A percentile compares a stretch with the other conserved stretches of the same genome.
Evolutionary conservation across 345 rosid species (phyloP).

Genomic region (Cardamine occulta): DNA sequence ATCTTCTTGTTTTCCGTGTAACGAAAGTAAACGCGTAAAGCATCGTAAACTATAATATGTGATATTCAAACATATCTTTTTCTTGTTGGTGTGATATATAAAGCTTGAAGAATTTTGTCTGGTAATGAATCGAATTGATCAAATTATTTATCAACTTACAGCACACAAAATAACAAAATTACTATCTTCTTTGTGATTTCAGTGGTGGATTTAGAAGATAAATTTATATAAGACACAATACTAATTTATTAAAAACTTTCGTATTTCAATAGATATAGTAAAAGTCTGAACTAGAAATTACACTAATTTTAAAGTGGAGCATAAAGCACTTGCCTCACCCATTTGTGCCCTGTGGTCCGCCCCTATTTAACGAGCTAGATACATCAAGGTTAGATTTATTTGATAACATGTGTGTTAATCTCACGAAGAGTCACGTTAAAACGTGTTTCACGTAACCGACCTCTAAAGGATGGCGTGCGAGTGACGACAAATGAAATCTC

Average conservation of each 20-base stretch:
- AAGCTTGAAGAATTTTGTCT: background rate
- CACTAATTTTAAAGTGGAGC: too few species aligned
- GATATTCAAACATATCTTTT: background rate
- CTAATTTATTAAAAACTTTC: too few species aligned
- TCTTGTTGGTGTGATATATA: background rate
- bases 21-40: slow-evolving; percentile 26
- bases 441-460: slow-evolving; percentile 36
- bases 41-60: background rate
- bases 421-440: slow-evolving; percentile 23
- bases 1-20: slow-evolving; percentile 21
- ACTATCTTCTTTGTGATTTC: background rate
- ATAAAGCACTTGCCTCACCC: too few species aligned
- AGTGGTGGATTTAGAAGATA: too few species aligned
- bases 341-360: too few species aligned
- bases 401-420: background rate
- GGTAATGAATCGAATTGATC: background rate
- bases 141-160: background rate
- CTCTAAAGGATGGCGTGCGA: slow-evolving; percentile 2
- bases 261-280: too few species aligned
- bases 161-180: background rate
- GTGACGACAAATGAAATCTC: slow-evolving; percentile 14
- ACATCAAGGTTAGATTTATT: background rate
- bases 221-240: too few species aligned
- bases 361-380: background rate
- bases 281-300: too few species aligned